These are phyloP conservation scores for Prillingera fragicola DNA, from an alignment of 1,284 basidiomycete genomes.

Conservation along the genomic window DNA sequence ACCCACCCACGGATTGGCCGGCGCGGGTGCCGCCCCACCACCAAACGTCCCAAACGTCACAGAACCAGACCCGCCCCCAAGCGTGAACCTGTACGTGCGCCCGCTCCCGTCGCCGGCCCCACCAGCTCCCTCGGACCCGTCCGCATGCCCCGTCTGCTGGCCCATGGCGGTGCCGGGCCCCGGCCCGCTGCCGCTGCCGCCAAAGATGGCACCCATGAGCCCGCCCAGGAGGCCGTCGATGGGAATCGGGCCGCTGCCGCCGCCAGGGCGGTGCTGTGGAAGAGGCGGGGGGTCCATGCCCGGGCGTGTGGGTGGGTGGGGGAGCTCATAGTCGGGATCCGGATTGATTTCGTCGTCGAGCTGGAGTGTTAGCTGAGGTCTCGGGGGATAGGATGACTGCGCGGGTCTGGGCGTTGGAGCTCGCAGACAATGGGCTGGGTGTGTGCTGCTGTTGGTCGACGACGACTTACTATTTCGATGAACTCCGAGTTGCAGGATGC, in stretches of 20 bases:
- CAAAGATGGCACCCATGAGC: constrained; percentile 5
- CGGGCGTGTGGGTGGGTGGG: constrained; percentile 31
- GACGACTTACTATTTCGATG: constrained; percentile 36
- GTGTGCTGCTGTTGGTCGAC: not conserved
- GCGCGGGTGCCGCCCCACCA: too few species aligned
- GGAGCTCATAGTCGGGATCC: constrained; percentile 39
- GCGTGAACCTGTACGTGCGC: not conserved
- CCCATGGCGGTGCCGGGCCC: not conserved
- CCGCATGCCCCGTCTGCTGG: not conserved
- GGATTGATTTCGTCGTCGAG: constrained; percentile 42
- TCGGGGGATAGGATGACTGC: not conserved
- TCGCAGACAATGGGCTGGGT: not conserved
- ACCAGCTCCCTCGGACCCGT: not conserved
- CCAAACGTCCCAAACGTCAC: not conserved
- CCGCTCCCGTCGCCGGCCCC: not conserved
- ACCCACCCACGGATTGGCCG: constrained; percentile 8
- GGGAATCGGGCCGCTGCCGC: constrained; percentile 6
- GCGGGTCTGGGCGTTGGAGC: not conserved
- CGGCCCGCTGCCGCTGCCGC: not conserved
- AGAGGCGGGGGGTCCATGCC: constrained; percentile 1
- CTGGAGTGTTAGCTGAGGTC: constrained; percentile 15
- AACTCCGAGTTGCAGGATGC: constrained; percentile 43
- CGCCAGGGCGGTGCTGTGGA: not conserved
- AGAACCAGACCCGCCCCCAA: constrained; percentile 5
- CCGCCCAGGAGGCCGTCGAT: constrained; percentile 4